Conservation (phyloP, 306 rosid genomes). For the Casuarina cunninghamiana region DNA sequence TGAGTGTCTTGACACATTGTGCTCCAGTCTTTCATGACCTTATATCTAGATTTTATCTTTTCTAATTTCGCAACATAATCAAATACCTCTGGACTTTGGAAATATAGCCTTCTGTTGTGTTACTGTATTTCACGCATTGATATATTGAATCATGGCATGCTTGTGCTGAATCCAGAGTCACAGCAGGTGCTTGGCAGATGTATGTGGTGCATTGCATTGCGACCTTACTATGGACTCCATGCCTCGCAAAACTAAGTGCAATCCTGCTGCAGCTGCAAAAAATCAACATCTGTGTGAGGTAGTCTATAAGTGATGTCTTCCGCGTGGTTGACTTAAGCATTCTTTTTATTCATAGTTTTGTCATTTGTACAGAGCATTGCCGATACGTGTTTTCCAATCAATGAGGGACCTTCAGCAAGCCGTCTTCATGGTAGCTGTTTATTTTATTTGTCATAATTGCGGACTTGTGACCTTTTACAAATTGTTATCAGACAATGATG, state of each 20-base stretch:
- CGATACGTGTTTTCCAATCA: constrained; percentile 67
- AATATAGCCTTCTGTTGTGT: background rate
- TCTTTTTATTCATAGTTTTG: constrained; percentile 27
- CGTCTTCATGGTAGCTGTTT: constrained; percentile 63
- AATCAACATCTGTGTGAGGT: constrained; percentile 88
- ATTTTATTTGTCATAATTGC: constrained; percentile 23
- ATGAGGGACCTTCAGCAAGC: constrained; percentile 57
- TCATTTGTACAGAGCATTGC: constrained; percentile 52
- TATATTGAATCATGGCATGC: constrained; percentile 16
- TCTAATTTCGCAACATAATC: background rate
- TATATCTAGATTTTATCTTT: background rate
- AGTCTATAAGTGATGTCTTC: constrained; percentile 26
- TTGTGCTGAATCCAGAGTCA: constrained; percentile 55
- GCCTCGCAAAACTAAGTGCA: constrained; percentile 64
- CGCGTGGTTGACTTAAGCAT: constrained; percentile 1
- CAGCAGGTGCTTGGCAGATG: constrained; percentile 70
- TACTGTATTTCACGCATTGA: constrained; percentile 9
- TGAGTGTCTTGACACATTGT: background rate
- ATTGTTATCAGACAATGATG: constrained; percentile 6
- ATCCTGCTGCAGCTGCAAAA: constrained; percentile 70
- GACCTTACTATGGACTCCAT: constrained; percentile 48
- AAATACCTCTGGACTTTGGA: background rate
- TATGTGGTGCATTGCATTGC: constrained; percentile 81
- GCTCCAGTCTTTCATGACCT: background rate
- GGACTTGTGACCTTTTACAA: background rate